Conservation (phyloP, 495 filamentous ascomycete genomes). For the Bathelium albidoporum region DNA sequence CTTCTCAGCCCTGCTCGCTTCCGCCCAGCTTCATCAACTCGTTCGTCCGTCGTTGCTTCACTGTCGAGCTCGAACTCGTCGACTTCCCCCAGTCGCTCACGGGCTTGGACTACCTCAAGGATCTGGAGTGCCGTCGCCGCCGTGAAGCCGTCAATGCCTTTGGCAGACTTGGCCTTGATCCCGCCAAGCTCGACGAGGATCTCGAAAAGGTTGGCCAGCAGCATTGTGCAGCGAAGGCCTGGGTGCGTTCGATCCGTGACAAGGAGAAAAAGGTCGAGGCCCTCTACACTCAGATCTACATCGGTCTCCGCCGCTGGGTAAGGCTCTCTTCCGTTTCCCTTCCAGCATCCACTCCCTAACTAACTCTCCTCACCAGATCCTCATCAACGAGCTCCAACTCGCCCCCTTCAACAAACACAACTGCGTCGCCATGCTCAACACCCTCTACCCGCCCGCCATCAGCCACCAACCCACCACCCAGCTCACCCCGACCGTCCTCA, state of each 20-base stretch:
- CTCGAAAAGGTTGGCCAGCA: conserved; percentile 34
- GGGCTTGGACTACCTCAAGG: conserved; percentile 60
- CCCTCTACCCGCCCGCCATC: conserved; percentile 53
- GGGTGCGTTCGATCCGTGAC: conserved; percentile 43
- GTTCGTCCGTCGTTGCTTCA: conserved; percentile 56
- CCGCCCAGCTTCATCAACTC: conserved; percentile 57
- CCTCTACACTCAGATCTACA: conserved; percentile 55
- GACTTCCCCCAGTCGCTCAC: conserved; percentile 66
- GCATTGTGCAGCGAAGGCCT: conserved; percentile 43
- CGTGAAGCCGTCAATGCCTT: conserved; percentile 72
- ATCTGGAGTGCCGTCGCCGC: conserved; percentile 54
- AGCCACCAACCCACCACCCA: conserved; percentile 40
- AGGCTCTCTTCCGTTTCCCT: conserved; percentile 19
- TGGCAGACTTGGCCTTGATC: conserved; percentile 64
- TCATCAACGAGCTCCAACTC: conserved; percentile 61
- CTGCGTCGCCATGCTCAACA: conserved; percentile 68
- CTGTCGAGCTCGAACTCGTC: conserved; percentile 44
- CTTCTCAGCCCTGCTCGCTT: conserved; percentile 54
- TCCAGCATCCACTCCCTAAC: neutral
- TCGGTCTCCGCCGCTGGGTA: conserved; percentile 63
- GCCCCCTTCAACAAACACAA: conserved; percentile 57
- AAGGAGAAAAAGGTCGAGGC: conserved; percentile 50
- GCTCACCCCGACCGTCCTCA: conserved; percentile 44
- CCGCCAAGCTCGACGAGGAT: conserved; percentile 29
- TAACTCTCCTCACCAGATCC: conserved; percentile 36